Evolutionary conservation across 805 yeast genomes (phyloP), one percentile per base, ranked within the genome.

Genomic region (Yamadazyma paraphyllophila): DNA sequence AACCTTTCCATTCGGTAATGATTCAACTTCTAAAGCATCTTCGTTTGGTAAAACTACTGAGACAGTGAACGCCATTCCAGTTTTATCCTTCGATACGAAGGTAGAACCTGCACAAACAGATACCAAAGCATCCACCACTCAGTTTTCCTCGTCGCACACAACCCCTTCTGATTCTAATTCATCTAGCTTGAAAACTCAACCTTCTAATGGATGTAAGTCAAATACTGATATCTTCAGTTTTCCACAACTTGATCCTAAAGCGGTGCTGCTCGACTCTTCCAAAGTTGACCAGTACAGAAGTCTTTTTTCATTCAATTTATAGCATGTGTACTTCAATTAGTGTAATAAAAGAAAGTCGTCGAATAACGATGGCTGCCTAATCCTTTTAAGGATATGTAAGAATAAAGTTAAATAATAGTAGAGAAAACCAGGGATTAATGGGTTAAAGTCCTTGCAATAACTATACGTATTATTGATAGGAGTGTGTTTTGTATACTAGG

Each of bases 231-330:
- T 39, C 40, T 59, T 59, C 45, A 48, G 20, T 14, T 61, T 66
- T 35, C 68, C 69, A 1, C 49, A 44, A 6, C 55, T 57, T n/a
- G 52, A 46, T 7, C 46, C 56, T 4, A 36, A 42, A 6, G 17
- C 35, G 8, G 63, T 51, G 13, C 38, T 25, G 3, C 45, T 66
- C 31, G 63, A 66, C 39, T 45, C 44, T 8, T 45, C 46, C 4
- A 57, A 57, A 49, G 69, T 66, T 7, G 57, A 54, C 36, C 49
- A 55, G 37, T 62, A 50, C 52, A 63, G 62, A 48, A 36, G 41
- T 7, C 46, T 56, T 42, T 66, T 62, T 47, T 52, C 58, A 24
- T 65, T 65, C 38, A 16, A 45, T 36, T 37, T 30, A 24, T 43
- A 43, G 41, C 41, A 36, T 38, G 14, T 20, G 20, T 37, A 26